phyloP scores from a whole-genome alignment of 805 yeast species.

The Ogataea pini region DNA sequence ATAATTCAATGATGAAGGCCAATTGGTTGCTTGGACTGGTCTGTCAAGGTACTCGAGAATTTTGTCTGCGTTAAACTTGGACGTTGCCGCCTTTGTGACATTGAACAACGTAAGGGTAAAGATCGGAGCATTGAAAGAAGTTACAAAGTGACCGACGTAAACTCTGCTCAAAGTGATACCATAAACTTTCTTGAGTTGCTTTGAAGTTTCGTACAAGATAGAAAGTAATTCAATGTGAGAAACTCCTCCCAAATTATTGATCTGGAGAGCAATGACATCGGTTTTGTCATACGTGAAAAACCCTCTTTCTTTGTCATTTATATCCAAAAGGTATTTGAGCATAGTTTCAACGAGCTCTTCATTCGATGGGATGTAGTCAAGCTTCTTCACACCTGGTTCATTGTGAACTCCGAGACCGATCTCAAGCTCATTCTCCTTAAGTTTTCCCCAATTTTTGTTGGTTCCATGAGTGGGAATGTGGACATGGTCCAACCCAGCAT shows the following conservation, averaged over 20 bases:
- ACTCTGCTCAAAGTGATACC: slow-evolving; percentile 34
- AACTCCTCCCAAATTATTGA: slow-evolving; percentile 42
- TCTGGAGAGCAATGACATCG: slow-evolving; percentile 34
- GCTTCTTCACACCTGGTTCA: slow-evolving; percentile 40
- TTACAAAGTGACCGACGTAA: slow-evolving; percentile 38
- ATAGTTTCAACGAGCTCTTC: slow-evolving; percentile 34
- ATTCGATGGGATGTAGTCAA: slow-evolving; percentile 34
- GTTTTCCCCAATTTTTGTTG: slow-evolving; percentile 26
- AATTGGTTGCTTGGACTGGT: slow-evolving; percentile 34
- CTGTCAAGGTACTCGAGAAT: slow-evolving; percentile 36
- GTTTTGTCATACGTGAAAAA: slow-evolving; percentile 32
- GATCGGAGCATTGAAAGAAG: slow-evolving; percentile 40
- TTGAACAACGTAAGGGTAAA: slow-evolving; percentile 41
- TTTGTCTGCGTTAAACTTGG: slow-evolving; percentile 23
- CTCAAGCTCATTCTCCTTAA: slow-evolving; percentile 35
- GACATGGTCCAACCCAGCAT: slow-evolving; percentile 41
- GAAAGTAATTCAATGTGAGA: slow-evolving; percentile 37
- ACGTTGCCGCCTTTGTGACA: slow-evolving; percentile 32
- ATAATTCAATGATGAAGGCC: slow-evolving; percentile 31
- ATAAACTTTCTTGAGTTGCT: slow-evolving; percentile 29
- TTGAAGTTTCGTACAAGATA: slow-evolving; percentile 28
- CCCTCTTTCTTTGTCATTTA: slow-evolving; percentile 32
- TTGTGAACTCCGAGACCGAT: slow-evolving; percentile 43
- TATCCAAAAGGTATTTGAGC: slow-evolving; percentile 32
- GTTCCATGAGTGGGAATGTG: slow-evolving; percentile 39